These are phyloP conservation scores for Phoma sp. DNA, from an alignment of 2,329 filamentous ascomycete genomes.

Conservation along the genomic window DNA sequence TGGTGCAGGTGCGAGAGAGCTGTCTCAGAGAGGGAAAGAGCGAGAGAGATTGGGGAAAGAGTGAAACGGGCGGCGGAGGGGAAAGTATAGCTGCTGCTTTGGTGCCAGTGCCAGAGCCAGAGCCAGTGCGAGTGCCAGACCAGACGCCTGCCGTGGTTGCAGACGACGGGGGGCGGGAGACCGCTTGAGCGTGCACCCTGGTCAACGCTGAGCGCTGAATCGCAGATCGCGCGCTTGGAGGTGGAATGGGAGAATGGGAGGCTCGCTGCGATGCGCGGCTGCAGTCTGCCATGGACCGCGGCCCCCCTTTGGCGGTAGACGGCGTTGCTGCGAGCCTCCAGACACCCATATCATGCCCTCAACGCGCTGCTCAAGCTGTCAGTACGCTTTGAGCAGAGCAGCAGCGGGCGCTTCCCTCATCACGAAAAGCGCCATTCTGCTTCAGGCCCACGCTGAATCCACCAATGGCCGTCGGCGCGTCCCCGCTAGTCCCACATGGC, in stretches of 20 bases:
- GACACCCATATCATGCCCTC: slow-evolving; percentile 6
- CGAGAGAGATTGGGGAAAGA: slow-evolving; percentile 49
- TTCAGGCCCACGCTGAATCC: slow-evolving; percentile 10
- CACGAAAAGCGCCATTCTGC: slow-evolving; percentile 16
- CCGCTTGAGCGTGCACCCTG: slow-evolving; percentile 18
- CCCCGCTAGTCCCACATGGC: background rate
- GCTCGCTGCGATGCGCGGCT: background rate
- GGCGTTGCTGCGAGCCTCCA: background rate
- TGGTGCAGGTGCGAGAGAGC: slow-evolving; percentile 43
- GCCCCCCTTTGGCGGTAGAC: background rate
- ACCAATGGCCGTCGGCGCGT: slow-evolving; percentile 6
- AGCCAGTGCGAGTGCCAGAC: slow-evolving; percentile 18
- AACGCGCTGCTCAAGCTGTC: slow-evolving; percentile 17
- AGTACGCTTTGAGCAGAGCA: slow-evolving; percentile 22
- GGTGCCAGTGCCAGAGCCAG: slow-evolving; percentile 11
- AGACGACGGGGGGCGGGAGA: slow-evolving; percentile 16
- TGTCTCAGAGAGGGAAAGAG: slow-evolving; percentile 52
- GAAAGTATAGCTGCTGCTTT: slow-evolving; percentile 38
- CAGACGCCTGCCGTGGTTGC: slow-evolving; percentile 19
- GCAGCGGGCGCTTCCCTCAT: slow-evolving; percentile 22
- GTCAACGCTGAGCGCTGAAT: slow-evolving; percentile 17
- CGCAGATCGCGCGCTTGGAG: slow-evolving; percentile 13
- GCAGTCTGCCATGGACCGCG: background rate
- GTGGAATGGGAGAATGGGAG: slow-evolving; percentile 9
- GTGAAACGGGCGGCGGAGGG: slow-evolving; percentile 46